These are phyloP conservation scores for Corchorus capsularis DNA, from an alignment of 345 rosid species.

Conservation along the genomic window DNA sequence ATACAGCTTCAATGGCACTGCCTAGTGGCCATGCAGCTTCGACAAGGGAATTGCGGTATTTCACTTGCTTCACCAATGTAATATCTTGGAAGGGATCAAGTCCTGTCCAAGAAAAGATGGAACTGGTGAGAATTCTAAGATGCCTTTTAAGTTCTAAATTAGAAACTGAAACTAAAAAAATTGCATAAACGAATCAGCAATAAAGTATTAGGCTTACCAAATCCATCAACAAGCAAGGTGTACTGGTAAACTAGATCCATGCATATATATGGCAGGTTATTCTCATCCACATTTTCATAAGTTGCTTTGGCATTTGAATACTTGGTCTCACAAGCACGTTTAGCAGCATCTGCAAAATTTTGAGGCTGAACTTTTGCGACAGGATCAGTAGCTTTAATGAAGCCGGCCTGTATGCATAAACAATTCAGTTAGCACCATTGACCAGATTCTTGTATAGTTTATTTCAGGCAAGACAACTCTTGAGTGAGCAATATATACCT, in stretches of 20 bases:
- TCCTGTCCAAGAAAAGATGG: constrained; percentile 37
- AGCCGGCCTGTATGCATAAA: constrained; percentile 64
- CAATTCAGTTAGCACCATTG: constrained; percentile 11
- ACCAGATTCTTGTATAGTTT: neutral
- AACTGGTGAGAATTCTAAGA: constrained; percentile 16
- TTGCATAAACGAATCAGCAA: neutral
- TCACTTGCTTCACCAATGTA: constrained; percentile 79
- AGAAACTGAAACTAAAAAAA: neutral
- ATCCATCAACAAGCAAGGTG: constrained; percentile 81
- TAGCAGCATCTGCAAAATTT: constrained; percentile 78
- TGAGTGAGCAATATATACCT: constrained; percentile 56
- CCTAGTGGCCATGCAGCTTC: constrained; percentile 99
- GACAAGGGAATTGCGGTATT: constrained; percentile 63
- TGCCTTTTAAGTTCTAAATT: neutral
- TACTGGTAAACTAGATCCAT: constrained; percentile 94
- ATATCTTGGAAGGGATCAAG: constrained; percentile 76
- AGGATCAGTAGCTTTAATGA: constrained; percentile 58
- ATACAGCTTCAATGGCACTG: constrained; percentile 94
- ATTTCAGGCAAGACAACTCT: constrained; percentile 3
- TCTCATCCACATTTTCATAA: constrained; percentile 51
- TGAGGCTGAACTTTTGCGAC: constrained; percentile 76
- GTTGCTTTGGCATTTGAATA: constrained; percentile 58
- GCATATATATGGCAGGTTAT: constrained; percentile 73
- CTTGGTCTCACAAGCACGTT: constrained; percentile 81
- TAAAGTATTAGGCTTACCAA: constrained; percentile 52